Conservation (phyloP, 2,329 filamentous ascomycete genomes). For the Ascomycota sp. region DNA sequence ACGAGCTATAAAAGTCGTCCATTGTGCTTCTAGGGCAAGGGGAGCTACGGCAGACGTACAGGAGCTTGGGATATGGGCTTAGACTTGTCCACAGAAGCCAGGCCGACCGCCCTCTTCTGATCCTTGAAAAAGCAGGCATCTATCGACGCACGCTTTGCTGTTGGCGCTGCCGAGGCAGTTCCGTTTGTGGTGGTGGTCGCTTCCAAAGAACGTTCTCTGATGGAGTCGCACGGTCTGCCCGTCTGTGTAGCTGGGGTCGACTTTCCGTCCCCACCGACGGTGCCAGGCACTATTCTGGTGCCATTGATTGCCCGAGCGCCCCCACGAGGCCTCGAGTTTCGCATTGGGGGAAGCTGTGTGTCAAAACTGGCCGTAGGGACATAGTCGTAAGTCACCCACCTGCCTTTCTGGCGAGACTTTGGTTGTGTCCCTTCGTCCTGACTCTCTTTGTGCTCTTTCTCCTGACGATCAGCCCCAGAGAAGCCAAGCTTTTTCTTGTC, state of each 20-base stretch:
- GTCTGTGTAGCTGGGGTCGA: constrained; percentile 8
- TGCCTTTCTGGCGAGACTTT: constrained; percentile 48
- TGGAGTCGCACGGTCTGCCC: constrained; percentile 13
- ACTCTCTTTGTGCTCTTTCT: constrained; percentile 40
- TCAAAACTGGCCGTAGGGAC: constrained; percentile 73
- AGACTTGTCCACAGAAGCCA: constrained; percentile 15
- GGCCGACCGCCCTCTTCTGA: constrained; percentile 22
- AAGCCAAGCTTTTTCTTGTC: constrained; percentile 44
- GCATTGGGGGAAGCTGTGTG: constrained; percentile 47
- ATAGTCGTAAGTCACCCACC: constrained; percentile 70
- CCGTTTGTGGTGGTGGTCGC: constrained; percentile 12
- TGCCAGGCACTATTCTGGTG: constrained; percentile 15
- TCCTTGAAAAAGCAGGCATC: constrained; percentile 21
- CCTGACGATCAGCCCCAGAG: constrained; percentile 34
- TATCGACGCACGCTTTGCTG: constrained; percentile 22
- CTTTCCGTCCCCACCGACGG: constrained; percentile 19
- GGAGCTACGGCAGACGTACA: constrained; percentile 15
- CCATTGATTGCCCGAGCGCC: constrained; percentile 23
- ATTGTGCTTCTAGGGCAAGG: constrained; percentile 3
- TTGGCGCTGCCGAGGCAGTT: constrained; percentile 14
- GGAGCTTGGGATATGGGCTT: constrained; percentile 16
- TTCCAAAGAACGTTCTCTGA: constrained; percentile 18
- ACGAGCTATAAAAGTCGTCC: too few species aligned
- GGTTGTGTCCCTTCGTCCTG: constrained; percentile 26
- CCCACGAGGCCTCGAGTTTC: constrained; percentile 28